Evolutionary conservation across 176 grass and related monocot species (phyloP).

Genomic region (Coix lacrymajobi): DNA sequence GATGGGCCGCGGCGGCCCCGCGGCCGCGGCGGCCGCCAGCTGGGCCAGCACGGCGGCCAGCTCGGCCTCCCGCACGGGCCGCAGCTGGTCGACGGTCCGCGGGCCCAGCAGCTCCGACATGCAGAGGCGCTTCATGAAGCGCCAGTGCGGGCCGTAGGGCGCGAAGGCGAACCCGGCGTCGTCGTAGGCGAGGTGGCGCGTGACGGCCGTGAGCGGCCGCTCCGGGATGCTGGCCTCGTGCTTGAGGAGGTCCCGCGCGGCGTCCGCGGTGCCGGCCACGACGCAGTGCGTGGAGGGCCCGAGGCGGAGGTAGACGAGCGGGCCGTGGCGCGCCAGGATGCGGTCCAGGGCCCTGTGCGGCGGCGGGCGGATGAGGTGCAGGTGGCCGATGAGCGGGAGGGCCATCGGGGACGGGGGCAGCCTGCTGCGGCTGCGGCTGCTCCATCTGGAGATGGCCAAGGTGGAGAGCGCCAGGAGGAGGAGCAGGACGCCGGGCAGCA

Average conservation of each 20-base stretch:
- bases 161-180: conserved; percentile 57
- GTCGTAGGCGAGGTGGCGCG: conserved; percentile 49
- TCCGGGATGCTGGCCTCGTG: conserved; percentile 49
- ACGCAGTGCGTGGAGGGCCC: conserved; percentile 54
- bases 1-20: too few relatives aligned
- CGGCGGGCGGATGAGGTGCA: conserved; percentile 43
- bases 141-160: conserved; percentile 53
- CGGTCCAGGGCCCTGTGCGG: conserved; percentile 41
- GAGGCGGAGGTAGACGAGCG: conserved; percentile 48
- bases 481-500: background rate
- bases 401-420: conserved; percentile 36
- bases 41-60: conserved; percentile 33
- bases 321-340: conserved; percentile 26
- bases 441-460: background rate
- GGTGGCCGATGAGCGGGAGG: conserved; percentile 49
- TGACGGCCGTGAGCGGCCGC: conserved; percentile 6
- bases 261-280: conserved; percentile 27
- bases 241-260: conserved; percentile 31
- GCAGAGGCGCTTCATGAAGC: conserved; percentile 69
- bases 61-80: conserved; percentile 43
- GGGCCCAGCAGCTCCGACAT: conserved; percentile 62
- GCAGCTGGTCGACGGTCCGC: conserved; percentile 45
- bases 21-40: too few relatives aligned
- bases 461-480: background rate
- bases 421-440: background rate